Evolutionary conservation across 352 stramenopile species (phyloP).

Genomic region (Globisporangium parvum): DNA sequence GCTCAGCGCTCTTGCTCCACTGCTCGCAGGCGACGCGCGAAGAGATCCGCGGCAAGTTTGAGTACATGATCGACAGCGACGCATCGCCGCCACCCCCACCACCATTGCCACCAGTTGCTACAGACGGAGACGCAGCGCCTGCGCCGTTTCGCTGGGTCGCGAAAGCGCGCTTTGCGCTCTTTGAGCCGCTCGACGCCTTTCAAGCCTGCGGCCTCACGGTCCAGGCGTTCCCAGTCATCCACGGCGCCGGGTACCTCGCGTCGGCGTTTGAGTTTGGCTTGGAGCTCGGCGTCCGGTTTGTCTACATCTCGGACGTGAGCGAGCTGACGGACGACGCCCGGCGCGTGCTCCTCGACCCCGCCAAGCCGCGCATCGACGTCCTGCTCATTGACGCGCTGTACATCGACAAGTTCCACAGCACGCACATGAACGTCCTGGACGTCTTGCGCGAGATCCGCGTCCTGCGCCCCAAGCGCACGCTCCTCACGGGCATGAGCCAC

Average conservation of each 20-base stretch:
- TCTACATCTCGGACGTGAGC: conserved; percentile 89
- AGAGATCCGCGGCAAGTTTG: conserved; percentile 65
- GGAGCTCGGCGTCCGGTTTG: conserved; percentile 58
- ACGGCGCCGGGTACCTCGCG: conserved; percentile 73
- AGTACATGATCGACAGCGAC: conserved; percentile 63
- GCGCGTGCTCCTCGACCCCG: conserved; percentile 45
- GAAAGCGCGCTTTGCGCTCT: conserved; percentile 59
- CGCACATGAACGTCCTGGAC: conserved; percentile 80
- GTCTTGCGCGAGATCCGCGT: conserved; percentile 54
- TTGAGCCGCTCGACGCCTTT: conserved; percentile 50
- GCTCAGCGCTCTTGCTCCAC: conserved; percentile 48
- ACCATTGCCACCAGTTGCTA: no score
- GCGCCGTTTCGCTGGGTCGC: conserved; percentile 71
- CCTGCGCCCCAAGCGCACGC: conserved; percentile 60
- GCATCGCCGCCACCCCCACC: conserved; percentile 11
- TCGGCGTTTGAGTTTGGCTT: conserved; percentile 77
- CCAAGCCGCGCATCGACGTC: conserved; percentile 58
- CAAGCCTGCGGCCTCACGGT: conserved; percentile 37
- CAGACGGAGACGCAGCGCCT: background rate
- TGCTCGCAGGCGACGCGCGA: conserved; percentile 49
- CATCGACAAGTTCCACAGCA: conserved; percentile 68
- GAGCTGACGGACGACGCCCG: conserved; percentile 57
- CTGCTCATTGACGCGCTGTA: conserved; percentile 83
- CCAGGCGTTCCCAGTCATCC: conserved; percentile 72
- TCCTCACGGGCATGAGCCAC: conserved; percentile 85